phyloP scores from a whole-genome alignment of 2,329 filamentous ascomycete species.

The Colletotrichum lini region DNA sequence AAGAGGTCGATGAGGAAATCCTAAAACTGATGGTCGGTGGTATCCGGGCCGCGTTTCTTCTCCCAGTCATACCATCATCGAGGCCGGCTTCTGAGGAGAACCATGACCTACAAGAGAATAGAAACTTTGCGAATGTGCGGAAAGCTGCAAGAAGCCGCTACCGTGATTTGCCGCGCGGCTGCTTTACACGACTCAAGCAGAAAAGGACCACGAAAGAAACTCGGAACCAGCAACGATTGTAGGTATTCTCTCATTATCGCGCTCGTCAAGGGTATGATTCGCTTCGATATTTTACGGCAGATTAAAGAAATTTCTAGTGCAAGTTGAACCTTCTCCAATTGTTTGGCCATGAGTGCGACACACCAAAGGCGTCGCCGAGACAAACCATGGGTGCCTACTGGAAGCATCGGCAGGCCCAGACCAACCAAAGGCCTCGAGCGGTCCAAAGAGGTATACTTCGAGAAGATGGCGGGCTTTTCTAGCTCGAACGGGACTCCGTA shows the following conservation, averaged over 20 bases:
- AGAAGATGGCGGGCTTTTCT: slow-evolving; percentile 33
- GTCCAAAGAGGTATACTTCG: slow-evolving; percentile 37
- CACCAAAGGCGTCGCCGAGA: slow-evolving; percentile 38
- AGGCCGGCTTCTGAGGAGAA: not conserved
- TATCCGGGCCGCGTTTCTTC: not conserved
- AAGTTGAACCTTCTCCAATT: slow-evolving; percentile 2
- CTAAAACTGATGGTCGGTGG: slow-evolving; percentile 4
- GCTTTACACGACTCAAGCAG: slow-evolving; percentile 20
- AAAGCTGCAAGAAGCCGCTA: slow-evolving; percentile 23
- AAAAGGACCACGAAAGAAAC: slow-evolving; percentile 12
- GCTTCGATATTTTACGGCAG: not conserved
- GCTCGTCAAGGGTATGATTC: not conserved
- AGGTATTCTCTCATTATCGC: not conserved
- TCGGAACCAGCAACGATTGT: slow-evolving; percentile 2
- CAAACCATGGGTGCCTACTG: slow-evolving; percentile 22
- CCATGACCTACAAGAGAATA: too few relatives aligned
- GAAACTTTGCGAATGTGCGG: not conserved
- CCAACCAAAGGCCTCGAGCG: slow-evolving; percentile 26
- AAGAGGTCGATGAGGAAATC: not conserved
- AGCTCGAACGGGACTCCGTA: slow-evolving; percentile 16
- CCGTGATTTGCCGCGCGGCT: slow-evolving; percentile 36
- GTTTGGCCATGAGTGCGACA: slow-evolving; percentile 9
- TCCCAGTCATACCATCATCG: not conserved
- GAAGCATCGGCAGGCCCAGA: slow-evolving; percentile 17
- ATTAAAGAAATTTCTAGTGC: slow-evolving; percentile 23